phyloP scores from a whole-genome alignment of 2,329 filamentous ascomycete species.

The Didymella pomorum region DNA sequence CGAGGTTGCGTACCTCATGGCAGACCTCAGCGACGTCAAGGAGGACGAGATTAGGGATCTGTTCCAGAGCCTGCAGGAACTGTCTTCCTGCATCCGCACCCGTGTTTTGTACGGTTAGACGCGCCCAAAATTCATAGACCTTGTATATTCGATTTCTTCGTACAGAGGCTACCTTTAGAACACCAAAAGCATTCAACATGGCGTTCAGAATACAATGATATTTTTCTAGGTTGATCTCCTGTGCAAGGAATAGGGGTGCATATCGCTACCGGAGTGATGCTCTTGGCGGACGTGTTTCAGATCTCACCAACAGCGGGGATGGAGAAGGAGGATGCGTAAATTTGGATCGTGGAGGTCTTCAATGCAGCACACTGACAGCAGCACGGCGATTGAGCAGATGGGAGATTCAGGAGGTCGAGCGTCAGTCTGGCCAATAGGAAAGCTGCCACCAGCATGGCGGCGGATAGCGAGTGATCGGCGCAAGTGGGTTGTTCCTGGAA shows the following conservation, averaged over 20 bases:
- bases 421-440: not conserved
- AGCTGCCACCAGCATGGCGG: conserved; percentile 1
- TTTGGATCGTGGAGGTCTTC: conserved; percentile 2
- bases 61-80: conserved; percentile 79
- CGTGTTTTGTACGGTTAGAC: conserved; percentile 54
- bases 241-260: not conserved
- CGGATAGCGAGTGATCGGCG: conserved; percentile 16
- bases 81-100: conserved; percentile 67
- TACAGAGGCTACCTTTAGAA: conserved; percentile 5
- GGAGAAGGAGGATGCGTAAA: conserved; percentile 16
- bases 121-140: conserved; percentile 24
- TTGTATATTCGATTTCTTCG: conserved; percentile 45
- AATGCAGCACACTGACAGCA: conserved; percentile 6
- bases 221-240: not conserved
- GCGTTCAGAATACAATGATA: conserved; percentile 31
- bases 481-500: conserved; percentile 8
- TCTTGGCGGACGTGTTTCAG: conserved; percentile 1
- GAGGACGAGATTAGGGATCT: conserved; percentile 84
- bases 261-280: not conserved
- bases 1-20: conserved; percentile 96
- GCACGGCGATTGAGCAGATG: conserved; percentile 8
- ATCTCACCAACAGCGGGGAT: conserved; percentile 3
- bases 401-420: not conserved
- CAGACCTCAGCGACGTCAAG: conserved; percentile 89
- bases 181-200: conserved; percentile 50